phyloP scores from a whole-genome alignment of 352 stramenopile species.

The Globisporangium mamillatum region DNA sequence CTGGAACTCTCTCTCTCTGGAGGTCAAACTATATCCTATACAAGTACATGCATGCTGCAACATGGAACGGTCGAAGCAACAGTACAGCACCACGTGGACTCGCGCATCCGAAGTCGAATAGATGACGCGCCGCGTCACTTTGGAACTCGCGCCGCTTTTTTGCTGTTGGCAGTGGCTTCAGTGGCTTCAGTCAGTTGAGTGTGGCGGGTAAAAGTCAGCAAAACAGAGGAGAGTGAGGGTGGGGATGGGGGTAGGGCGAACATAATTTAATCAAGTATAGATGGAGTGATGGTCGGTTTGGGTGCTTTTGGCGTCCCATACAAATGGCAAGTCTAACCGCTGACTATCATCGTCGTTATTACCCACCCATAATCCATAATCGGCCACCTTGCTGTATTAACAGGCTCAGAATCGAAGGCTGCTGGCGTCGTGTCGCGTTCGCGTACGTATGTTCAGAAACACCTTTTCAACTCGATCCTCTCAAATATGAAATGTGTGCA shows the following conservation, averaged over 20 bases:
- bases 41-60: too few relatives aligned
- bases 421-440: background rate
- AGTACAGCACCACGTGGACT: background rate
- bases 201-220: slow-evolving; percentile 10
- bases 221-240: background rate
- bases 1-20: background rate
- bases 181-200: background rate
- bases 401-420: background rate
- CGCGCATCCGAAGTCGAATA: background rate
- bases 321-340: background rate
- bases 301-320: background rate
- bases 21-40: too few relatives aligned
- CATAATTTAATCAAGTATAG: background rate
- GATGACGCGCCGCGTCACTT: background rate
- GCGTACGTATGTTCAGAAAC: background rate
- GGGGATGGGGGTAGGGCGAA: background rate
- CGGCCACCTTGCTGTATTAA: background rate
- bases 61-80: background rate
- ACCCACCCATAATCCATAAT: background rate
- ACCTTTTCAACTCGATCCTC: background rate
- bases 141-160: background rate
- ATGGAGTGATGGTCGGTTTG: background rate
- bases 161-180: background rate
- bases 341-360: background rate
- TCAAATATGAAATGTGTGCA: background rate